A percentile compares a stretch with the other conserved stretches of the same genome.
These are phyloP conservation scores for Hydrangea macrophylla DNA, from an alignment of 148 eudicot genomes.

Conservation along the genomic window DNA sequence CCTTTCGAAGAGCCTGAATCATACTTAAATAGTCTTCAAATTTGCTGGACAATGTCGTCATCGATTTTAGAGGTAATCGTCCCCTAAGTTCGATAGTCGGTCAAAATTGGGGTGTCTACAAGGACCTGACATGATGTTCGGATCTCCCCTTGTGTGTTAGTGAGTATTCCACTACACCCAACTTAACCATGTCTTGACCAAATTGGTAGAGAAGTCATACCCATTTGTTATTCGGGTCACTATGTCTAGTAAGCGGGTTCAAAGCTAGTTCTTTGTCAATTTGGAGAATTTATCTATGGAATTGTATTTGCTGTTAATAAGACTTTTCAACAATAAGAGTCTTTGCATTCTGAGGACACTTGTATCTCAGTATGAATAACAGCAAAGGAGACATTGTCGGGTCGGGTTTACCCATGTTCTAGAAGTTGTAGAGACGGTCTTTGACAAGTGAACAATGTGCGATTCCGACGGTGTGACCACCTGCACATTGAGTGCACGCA, in stretches of 20 bases:
- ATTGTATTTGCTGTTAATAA: constrained; percentile 33
- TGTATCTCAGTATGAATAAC: constrained; percentile 6
- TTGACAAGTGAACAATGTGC: constrained; percentile 41
- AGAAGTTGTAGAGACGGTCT: constrained; percentile 52
- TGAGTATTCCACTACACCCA: constrained; percentile 43
- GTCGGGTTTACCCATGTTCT: constrained; percentile 29
- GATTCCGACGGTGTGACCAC: constrained; percentile 63
- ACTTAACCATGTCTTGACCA: constrained; percentile 66
- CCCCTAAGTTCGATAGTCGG: too few species aligned
- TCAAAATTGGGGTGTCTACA: too few species aligned
- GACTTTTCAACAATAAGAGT: constrained; percentile 38
- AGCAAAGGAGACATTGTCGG: constrained; percentile 29
- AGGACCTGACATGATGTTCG: constrained; percentile 45
- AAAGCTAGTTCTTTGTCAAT: constrained; percentile 50
- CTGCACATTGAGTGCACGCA: too few species aligned
- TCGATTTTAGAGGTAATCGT: too few species aligned
- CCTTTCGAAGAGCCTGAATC: too few species aligned
- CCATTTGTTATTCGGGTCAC: constrained; percentile 35
- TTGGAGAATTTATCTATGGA: constrained; percentile 35
- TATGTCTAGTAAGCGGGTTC: constrained; percentile 30
- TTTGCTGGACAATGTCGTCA: too few species aligned
- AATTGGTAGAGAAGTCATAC: constrained; percentile 38
- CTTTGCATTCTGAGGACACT: constrained; percentile 33
- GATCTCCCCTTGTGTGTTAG: constrained; percentile 51
- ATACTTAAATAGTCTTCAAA: too few species aligned